Evolutionary conservation across 2,329 filamentous ascomycete genomes (phyloP).

Genomic region (Cladophialophora exuberans): DNA sequence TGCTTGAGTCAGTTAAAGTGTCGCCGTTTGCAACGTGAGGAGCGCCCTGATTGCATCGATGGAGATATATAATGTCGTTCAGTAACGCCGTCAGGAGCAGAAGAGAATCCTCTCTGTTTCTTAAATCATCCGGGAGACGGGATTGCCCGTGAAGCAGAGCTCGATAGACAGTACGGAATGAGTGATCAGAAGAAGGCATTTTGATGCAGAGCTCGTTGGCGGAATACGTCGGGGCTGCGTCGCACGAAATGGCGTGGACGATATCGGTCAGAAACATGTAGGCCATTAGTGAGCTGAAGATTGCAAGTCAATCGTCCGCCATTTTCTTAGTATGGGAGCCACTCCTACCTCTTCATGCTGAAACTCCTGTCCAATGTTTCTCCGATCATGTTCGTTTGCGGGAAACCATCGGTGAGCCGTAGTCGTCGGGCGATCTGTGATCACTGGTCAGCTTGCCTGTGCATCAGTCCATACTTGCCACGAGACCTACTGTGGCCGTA

Average conservation of each 20-base stretch:
- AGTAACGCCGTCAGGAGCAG: slow-evolving; percentile 10
- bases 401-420: slow-evolving; percentile 19
- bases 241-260: slow-evolving; percentile 11
- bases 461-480: not conserved
- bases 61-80: slow-evolving; percentile 15
- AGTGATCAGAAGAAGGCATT: slow-evolving; percentile 15
- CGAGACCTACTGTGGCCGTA: slow-evolving; percentile 12
- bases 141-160: slow-evolving; percentile 14
- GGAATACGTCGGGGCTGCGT: slow-evolving; percentile 6
- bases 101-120: slow-evolving; percentile 13
- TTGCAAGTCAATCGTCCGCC: not conserved
- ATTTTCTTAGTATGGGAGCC: not conserved
- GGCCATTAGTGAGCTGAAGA: not conserved
- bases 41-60: slow-evolving; percentile 2
- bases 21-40: not conserved
- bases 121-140: slow-evolving; percentile 6
- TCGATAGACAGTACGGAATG: slow-evolving; percentile 13
- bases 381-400: not conserved
- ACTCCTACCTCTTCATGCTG: slow-evolving; percentile 16
- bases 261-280: slow-evolving; percentile 15
- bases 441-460: not conserved
- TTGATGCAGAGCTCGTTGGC: slow-evolving; percentile 14
- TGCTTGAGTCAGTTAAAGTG: not conserved
- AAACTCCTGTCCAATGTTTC: slow-evolving; percentile 13
- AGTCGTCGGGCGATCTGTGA: slow-evolving; percentile 17